Base-by-base conservation (phyloP, 768 basidiomycete genomes). In the Cystobasidium tubakii region DNA sequence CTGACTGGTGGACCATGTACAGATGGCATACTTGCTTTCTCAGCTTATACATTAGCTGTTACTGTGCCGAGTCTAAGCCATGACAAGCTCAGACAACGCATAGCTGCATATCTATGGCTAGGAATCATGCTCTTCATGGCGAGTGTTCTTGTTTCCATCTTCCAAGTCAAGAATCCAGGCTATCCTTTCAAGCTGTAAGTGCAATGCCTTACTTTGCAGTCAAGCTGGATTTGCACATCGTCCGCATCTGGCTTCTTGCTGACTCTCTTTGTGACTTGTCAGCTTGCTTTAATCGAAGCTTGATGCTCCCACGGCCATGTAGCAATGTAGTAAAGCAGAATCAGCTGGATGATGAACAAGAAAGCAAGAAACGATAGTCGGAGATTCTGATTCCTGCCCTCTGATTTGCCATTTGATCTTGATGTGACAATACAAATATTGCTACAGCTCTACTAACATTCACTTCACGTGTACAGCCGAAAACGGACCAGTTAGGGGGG, bases 41-140 rank as follows among this genome's bases (percentile, higher is more conserved):
- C 91, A 1, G 89, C 93, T 86, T 84, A 96, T 75, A 88, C 87
- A 3, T 82, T 93, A 66, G 87, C 92, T 44, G 84, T 81, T 39
- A 77, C 83, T 50, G 81, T 92, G 31, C 96, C 96, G 1, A 77
- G 80, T 1, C 85, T 88, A 76, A 87, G 90, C 79, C 81, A 85
- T 36, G 89, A 89, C 12, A 86, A 89, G 1, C 78, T 81, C 29
- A 87, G 88, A 66, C 96, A 99, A 79, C 87, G 91, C 33, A 79
- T 88, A 23, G 95, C 92, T 78, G 84, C 96, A 34, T 96, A 94
- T 80, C 84, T 97, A 44, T 98, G 93, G 92, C 86, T 88, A 1
- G 85, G 83, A 0, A 87, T 95, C 62, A 85, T 90, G 72, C 83
- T 94, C 81, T 83, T 95, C 78, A 84, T 95, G 63, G 96, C 93